Evolutionary conservation across 495 filamentous ascomycete species (phyloP), one percentile per base, ranked within the genome.

Genomic region (Clavariopsis aquatica): DNA sequence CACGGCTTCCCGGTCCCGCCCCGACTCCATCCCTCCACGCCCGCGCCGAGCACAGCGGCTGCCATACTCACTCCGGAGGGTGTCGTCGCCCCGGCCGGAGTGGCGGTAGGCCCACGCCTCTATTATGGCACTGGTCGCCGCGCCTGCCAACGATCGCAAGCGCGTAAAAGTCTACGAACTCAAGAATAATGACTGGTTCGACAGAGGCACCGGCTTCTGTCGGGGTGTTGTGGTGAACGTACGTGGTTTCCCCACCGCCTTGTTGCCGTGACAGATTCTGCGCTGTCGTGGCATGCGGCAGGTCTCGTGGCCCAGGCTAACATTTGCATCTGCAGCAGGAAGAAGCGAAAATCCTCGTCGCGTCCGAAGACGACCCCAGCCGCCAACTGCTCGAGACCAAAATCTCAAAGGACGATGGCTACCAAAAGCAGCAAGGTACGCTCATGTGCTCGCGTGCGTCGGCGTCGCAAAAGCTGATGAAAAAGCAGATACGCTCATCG

Each of bases 121-220:
- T 53, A 74, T 34, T 63, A 96, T 96, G 92, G 92, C 93, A 84
- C 87, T 93, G 82, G 85, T 88, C 72, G 84, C 91, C 80, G 84
- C 89, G 77, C 84, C 88, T 72, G 79, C 87, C 72, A 87, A 88
- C 80, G 90, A 93, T 78, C 91, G 89, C 83, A 96, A 93, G 82
- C 89, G 94, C 81, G 94, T 98, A 70, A 98, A 98, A 82, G 94
- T 98, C 70, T 98, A 98, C 77, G 94, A 98, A 79, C 84, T 98
- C 66, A 90, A 88, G 71, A 91, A 96, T 78, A 96, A 94, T 83
- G 95, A 98, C 83, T 98, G 94, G 94, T 96, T 92, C 75, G 94
- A 98, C 78, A 83, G 95, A 64, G 94, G 94, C 54, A 98, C 94
- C 20, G 94, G 94, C 49, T 98, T 97, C 76, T 98, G 94, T 76